phyloP scores from a whole-genome alignment of 2,329 filamentous ascomycete genomes.

The Exophiala spinifera region DNA sequence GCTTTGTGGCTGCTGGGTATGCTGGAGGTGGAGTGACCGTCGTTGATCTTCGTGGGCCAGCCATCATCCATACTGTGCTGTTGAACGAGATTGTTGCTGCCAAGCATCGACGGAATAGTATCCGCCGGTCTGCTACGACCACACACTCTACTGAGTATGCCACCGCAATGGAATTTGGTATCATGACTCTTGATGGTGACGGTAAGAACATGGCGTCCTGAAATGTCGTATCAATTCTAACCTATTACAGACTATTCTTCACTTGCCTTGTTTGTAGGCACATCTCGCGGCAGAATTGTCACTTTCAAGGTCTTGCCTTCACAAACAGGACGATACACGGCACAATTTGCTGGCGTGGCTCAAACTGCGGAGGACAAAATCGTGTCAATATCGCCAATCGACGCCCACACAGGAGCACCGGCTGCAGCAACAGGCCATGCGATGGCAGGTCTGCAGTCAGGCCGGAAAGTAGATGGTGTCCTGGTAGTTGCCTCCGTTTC shows the following conservation, averaged over 20 bases:
- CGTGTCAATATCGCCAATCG: conserved; percentile 74
- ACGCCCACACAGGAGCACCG: conserved; percentile 70
- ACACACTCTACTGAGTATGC: conserved; percentile 65
- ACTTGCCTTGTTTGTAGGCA: conserved; percentile 88
- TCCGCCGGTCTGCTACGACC: conserved; percentile 44
- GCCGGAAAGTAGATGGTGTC: conserved; percentile 72
- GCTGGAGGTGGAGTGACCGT: conserved; percentile 77
- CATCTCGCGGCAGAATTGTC: conserved; percentile 74
- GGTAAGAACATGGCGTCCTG: conserved; percentile 39
- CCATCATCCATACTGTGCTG: conserved; percentile 73
- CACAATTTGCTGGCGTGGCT: conserved; percentile 66
- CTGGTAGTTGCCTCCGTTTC: conserved; percentile 71
- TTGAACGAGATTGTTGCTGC: conserved; percentile 74
- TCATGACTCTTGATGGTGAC: conserved; percentile 90
- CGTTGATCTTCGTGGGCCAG: conserved; percentile 82
- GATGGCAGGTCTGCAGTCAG: conserved; percentile 73
- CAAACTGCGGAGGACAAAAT: conserved; percentile 64
- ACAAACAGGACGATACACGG: conserved; percentile 65
- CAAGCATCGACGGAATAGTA: conserved; percentile 70
- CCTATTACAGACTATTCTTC: conserved; percentile 70
- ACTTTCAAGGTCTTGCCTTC: conserved; percentile 89
- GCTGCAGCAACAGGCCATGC: conserved; percentile 71
- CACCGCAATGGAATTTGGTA: conserved; percentile 81
- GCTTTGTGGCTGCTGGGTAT: conserved; percentile 84
- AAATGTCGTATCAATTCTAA: conserved; percentile 29